Base-by-base conservation (phyloP, 1,284 basidiomycete species). In the Leccinum solheimii region DNA sequence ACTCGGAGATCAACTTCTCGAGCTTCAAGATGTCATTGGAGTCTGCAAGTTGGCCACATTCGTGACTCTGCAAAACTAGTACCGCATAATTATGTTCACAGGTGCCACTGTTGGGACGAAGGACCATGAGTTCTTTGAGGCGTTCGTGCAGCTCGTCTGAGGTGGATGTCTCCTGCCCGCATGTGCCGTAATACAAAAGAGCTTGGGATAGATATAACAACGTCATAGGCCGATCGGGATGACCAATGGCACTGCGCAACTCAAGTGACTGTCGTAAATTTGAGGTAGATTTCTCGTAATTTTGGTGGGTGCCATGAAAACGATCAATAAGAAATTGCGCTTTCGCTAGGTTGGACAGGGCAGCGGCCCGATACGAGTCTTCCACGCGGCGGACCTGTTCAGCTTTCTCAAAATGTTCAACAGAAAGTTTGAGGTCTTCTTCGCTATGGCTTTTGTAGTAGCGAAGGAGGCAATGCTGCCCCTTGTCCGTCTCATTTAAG, bases 301-400 rank as follows among this genome's bases (percentile, higher is more conserved):
- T 10, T 11, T 5, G 0, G 11, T 4, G 13, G 16, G 49, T 48
- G 1, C 57, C 57, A 14, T 32, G 6, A 19, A 27, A 21, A n/a
- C 56, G 59, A 27, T 56, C 59, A 7, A 3, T n/a, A 11, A 60
- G 53, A 26, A 60, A 59, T 19, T 54, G 27, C 23, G 21, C 57
- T n/a, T 32, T 58, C 1, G 64, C 68, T 4, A 68, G 38, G 55
- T 70, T 70, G 30, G 34, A 62, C 2, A 67, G 51, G 7, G 45
- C 64, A 2, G 52, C 53, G 1, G 57, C 32, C 26, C 32, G 38
- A 36, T 54, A 52, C 10, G 30, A 43, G 19, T 60, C 32, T 3
- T 30, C 14, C 1, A 38, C 11, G 3, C 50, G 48, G 49, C 63
- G 67, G 40, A 6, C 21, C 5, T 16, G 23, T 19, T 61, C 55